phyloP scores from a whole-genome alignment of 1,284 basidiomycete species.

The Serendipita sp. region DNA sequence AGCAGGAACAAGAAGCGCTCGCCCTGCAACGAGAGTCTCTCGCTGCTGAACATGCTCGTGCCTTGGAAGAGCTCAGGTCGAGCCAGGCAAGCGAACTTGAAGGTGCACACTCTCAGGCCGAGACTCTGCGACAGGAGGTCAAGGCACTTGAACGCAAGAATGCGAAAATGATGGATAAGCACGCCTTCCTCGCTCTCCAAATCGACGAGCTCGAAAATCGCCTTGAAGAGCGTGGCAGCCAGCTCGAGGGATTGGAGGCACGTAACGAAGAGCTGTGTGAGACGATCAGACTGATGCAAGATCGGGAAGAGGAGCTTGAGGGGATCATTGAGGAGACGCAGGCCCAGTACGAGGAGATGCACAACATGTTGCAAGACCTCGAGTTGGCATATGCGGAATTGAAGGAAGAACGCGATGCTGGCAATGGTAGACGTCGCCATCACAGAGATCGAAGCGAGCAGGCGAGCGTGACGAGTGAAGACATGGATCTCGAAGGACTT shows the following conservation, averaged over 20 bases:
- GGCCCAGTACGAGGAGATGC: not conserved
- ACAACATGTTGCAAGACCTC: not conserved
- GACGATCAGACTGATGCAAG: not conserved
- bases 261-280: slow-evolving; percentile 5
- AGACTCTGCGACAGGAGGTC: not conserved
- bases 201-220: not conserved
- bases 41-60: not conserved
- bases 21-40: not conserved
- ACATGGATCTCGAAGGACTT: slow-evolving; percentile 1
- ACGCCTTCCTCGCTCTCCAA: not conserved
- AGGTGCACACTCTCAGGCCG: not conserved
- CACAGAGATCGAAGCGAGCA: not conserved
- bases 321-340: not conserved
- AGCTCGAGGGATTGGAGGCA: slow-evolving; percentile 1
- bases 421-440: not conserved
- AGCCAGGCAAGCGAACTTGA: not conserved
- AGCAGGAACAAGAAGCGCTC: not conserved
- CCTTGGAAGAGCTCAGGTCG: not conserved
- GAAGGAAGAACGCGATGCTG: not conserved
- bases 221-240: not conserved
- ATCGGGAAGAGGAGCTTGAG: slow-evolving; percentile 5
- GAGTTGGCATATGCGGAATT: not conserved
- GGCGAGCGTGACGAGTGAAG: not conserved
- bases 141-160: not conserved
- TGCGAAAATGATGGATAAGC: not conserved